Conservation (phyloP, 345 rosid species). For the Microcos paniculata region DNA sequence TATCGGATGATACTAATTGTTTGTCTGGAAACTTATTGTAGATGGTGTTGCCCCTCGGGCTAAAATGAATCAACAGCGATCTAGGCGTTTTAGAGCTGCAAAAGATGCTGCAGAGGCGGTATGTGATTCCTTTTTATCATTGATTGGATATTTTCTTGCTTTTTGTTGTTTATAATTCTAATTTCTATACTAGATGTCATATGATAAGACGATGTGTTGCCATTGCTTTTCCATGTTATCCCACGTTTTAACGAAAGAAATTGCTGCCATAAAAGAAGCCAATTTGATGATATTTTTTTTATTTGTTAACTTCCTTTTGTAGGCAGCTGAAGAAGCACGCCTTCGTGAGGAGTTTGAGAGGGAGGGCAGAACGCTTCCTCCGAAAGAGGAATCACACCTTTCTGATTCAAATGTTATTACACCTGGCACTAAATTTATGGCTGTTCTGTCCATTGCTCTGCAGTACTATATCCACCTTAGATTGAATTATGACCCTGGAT, state of each 20-base stretch:
- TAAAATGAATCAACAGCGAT: slow-evolving; percentile 95
- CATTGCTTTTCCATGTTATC: slow-evolving; percentile 1
- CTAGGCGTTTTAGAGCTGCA: slow-evolving; percentile 91
- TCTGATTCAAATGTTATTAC: slow-evolving; percentile 93
- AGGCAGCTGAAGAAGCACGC: slow-evolving; percentile 89
- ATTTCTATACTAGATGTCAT: not conserved
- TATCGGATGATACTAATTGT: slow-evolving; percentile 22
- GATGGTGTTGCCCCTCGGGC: slow-evolving; percentile 99
- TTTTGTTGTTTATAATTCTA: too few species aligned
- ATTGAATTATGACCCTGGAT: slow-evolving; percentile 90
- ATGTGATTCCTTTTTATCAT: slow-evolving; percentile 30
- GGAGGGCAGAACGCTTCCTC: slow-evolving; percentile 84
- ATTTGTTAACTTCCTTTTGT: slow-evolving; percentile 9
- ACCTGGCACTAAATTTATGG: slow-evolving; percentile 94
- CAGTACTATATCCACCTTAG: slow-evolving; percentile 83
- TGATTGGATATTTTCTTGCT: not conserved
- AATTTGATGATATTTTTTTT: not conserved
- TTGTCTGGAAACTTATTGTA: slow-evolving; percentile 26
- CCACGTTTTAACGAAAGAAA: not conserved
- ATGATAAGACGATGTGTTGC: not conserved
- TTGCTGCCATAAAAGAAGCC: not conserved
- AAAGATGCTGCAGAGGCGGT: slow-evolving; percentile 91
- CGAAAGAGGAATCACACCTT: slow-evolving; percentile 61
- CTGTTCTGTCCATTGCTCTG: slow-evolving; percentile 78
- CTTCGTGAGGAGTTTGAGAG: slow-evolving; percentile 77